These are phyloP conservation scores for Suillus hirtellus DNA, from an alignment of 768 basidiomycete species.

Conservation along the genomic window DNA sequence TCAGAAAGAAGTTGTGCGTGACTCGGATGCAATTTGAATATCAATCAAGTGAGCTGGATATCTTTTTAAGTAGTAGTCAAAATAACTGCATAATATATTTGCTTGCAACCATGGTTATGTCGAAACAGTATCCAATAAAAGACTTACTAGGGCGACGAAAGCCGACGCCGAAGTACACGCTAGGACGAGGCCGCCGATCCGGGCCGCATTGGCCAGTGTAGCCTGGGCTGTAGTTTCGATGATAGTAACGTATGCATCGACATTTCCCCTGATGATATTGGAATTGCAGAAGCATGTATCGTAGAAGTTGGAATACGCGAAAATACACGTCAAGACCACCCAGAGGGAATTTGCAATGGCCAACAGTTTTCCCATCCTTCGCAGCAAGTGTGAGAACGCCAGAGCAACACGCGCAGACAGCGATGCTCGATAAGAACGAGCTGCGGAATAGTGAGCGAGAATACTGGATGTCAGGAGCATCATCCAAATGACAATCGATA, in stretches of 20 bases:
- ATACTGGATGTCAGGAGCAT: slow-evolving; percentile 18
- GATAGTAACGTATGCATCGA: slow-evolving; percentile 5
- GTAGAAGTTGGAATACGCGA: slow-evolving; percentile 24
- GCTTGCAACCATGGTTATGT: too few relatives aligned
- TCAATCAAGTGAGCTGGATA: too few relatives aligned
- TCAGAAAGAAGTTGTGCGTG: too few relatives aligned
- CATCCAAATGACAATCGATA: slow-evolving; percentile 24
- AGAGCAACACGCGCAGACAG: slow-evolving; percentile 5
- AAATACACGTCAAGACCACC: slow-evolving; percentile 20
- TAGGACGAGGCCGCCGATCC: not conserved
- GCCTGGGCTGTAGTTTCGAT: not conserved
- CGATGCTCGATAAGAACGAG: not conserved
- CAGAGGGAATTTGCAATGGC: slow-evolving; percentile 22
- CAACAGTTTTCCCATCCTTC: slow-evolving; percentile 21
- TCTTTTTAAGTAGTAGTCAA: too few relatives aligned
- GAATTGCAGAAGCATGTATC: slow-evolving; percentile 26
- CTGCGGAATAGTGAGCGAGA: slow-evolving; percentile 8
- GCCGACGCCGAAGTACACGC: not conserved
- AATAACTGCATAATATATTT: too few relatives aligned
- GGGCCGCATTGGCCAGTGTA: not conserved
- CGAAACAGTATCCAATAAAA: slow-evolving; percentile 17
- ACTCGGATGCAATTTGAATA: too few relatives aligned
- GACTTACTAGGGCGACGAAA: not conserved
- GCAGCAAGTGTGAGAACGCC: slow-evolving; percentile 10
- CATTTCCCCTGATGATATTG: slow-evolving; percentile 6